Conservation (phyloP, 176 grass and related monocot genomes). For the Lolium perenne region DNA sequence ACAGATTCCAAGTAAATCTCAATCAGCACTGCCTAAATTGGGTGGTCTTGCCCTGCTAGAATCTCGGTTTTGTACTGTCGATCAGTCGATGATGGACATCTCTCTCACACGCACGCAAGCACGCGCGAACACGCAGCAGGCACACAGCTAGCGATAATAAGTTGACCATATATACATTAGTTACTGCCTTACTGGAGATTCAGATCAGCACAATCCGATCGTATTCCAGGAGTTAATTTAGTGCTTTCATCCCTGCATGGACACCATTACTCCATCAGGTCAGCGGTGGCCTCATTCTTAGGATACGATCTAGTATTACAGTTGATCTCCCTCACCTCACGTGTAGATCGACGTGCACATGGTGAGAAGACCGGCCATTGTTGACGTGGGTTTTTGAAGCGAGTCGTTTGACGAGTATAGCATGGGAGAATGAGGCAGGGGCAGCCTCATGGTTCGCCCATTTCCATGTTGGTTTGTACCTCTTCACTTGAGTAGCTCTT, state of each 20-base stretch:
- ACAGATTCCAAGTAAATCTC: conserved; percentile 19
- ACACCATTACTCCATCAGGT: not conserved
- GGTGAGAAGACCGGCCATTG: not conserved
- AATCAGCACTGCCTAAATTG: conserved; percentile 17
- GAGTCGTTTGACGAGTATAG: not conserved
- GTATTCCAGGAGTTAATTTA: not conserved
- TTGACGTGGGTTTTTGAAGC: conserved; percentile 12
- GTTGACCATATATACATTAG: not conserved
- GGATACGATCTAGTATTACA: not conserved
- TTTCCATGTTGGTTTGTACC: not conserved
- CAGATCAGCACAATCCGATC: not conserved
- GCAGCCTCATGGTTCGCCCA: conserved; percentile 7
- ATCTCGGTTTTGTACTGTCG: not conserved
- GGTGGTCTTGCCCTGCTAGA: conserved; percentile 22
- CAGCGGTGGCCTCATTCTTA: not conserved
- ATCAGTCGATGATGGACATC: not conserved
- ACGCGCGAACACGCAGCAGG: too few relatives aligned
- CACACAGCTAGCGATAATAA: not conserved
- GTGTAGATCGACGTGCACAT: not conserved
- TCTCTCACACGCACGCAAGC: too few relatives aligned
- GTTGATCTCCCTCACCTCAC: conserved; percentile 14
- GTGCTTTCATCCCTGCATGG: too few relatives aligned
- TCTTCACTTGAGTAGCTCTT: not conserved
- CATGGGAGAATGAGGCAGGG: conserved; percentile 4
- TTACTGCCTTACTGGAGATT: not conserved